These are phyloP conservation scores for Papiliotrema nemorosa DNA, from an alignment of 1,284 basidiomycete genomes.

Conservation along the genomic window DNA sequence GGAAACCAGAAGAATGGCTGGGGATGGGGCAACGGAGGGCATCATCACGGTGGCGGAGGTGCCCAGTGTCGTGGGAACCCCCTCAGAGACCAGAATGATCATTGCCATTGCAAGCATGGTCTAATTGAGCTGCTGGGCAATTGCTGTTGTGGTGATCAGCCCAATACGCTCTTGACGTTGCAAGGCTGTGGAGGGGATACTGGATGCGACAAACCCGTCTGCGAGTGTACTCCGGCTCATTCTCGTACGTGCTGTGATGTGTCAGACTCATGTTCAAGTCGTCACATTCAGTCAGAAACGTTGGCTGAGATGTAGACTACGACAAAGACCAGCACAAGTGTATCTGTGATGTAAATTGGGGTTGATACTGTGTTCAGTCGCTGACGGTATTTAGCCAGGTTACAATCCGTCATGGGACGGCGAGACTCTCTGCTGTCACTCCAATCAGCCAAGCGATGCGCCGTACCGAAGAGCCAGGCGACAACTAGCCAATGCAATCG, in stretches of 20 bases:
- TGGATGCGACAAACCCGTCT: constrained; percentile 3
- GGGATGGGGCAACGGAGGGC: no score
- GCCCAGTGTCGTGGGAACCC: no score
- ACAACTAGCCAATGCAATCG: constrained; percentile 11
- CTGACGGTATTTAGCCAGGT: constrained; percentile 7
- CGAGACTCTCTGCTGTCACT: constrained; percentile 3
- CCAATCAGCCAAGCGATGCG: background rate
- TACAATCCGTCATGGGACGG: constrained; percentile 4
- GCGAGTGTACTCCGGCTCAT: constrained; percentile 4
- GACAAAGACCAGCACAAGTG: constrained; percentile 5
- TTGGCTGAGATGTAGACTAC: background rate
- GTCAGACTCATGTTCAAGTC: no score
- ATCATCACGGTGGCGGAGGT: no score
- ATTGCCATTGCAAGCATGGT: constrained; percentile 8
- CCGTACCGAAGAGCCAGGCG: background rate
- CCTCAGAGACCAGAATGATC: constrained; percentile 1
- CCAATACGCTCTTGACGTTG: constrained; percentile 4
- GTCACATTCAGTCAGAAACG: background rate
- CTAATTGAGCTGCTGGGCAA: constrained; percentile 2
- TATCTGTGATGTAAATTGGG: background rate
- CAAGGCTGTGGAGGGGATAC: background rate
- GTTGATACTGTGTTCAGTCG: background rate
- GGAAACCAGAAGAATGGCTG: background rate
- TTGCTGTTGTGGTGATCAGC: constrained; percentile 8
- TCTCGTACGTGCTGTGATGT: no score